These are phyloP conservation scores for Dactylonectria macrodidyma DNA, from an alignment of 2,329 filamentous ascomycete species.

Conservation along the genomic window DNA sequence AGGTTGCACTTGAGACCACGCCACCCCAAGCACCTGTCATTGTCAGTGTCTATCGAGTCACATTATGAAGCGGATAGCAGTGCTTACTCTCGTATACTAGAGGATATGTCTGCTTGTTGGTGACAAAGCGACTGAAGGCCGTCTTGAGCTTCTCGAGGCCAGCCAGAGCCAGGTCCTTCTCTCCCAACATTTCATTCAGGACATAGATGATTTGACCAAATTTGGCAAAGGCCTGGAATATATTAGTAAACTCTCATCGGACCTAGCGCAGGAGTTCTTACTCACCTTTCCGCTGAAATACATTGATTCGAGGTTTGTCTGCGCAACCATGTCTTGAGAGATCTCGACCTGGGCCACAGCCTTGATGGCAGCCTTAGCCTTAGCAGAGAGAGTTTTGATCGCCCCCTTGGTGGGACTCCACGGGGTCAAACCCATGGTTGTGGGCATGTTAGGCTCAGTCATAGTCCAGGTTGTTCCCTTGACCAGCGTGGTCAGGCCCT, in stretches of 20 bases:
- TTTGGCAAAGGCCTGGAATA: conserved; percentile 76
- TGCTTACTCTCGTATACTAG: conserved; percentile 74
- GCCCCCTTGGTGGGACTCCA: conserved; percentile 74
- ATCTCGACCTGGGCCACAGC: conserved; percentile 80
- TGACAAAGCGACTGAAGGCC: conserved; percentile 76
- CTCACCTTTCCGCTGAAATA: conserved; percentile 90
- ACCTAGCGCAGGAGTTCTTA: background rate
- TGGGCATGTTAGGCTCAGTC: conserved; percentile 80
- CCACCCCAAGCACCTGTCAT: conserved; percentile 79
- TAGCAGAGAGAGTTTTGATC: conserved; percentile 62
- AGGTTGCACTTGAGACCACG: conserved; percentile 82
- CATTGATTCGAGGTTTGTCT: conserved; percentile 86
- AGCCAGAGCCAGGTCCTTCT: conserved; percentile 68
- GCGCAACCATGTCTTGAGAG: conserved; percentile 79
- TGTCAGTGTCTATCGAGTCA: conserved; percentile 18
- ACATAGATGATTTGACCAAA: conserved; percentile 80
- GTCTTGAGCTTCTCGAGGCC: conserved; percentile 75
- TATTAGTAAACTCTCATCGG: conserved; percentile 10
- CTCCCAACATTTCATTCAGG: conserved; percentile 73
- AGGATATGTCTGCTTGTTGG: conserved; percentile 78
- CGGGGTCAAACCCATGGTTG: conserved; percentile 82
- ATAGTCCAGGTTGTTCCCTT: conserved; percentile 83
- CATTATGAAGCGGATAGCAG: background rate
- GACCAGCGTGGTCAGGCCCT: conserved; percentile 83
- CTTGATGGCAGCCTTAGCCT: conserved; percentile 72